Evolutionary conservation across 768 basidiomycete genomes (phyloP), one percentile per base, ranked within the genome.

Genomic region (Russula compacta): DNA sequence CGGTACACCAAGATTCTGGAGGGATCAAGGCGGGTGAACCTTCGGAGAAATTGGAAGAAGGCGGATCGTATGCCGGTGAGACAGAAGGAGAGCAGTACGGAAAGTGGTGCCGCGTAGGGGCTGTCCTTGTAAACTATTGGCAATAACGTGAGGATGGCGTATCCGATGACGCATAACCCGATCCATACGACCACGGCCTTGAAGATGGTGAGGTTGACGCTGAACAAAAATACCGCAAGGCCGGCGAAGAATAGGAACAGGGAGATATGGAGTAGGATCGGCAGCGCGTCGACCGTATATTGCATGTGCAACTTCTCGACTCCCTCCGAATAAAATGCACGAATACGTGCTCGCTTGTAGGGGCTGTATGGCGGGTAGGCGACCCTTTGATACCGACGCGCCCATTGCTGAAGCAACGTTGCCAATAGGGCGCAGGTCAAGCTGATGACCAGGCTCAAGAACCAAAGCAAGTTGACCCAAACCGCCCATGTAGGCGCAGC

Each of bases 231-330:
- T 14, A 75, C 73, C 39, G 79, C 67, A 33, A 83, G 72, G 46
- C 79, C 77, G 35, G 76, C 73, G 67, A 84, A 76, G 69, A 82
- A 82, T 7, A 81, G 71, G 29, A 80, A 73, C 17, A 81, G 71
- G 1, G 80, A 78, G 7, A 77, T 69, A 61, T 82, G 81, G 19
- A 83, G 74, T 6, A 82, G 73, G 14, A 75, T 69, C 1, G 80
- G 80, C 21, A 82, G 74, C 17, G 70, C 62, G 44, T 76, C 74
- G 5, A 81, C 76, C 6, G 80, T 66, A 6, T 71, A 68, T 9
- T 73, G 68, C 68, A 81, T 73, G 7, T 69, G 68, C 66, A 78
- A 78, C 52, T 65, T 68, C 17, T 73, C 71, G 29, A 80, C 65
- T 14, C 77, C 77, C 36, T 73, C 69, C 59, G 73, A 43, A n/a